These are phyloP conservation scores for Penicillium sp. DNA, from an alignment of 2,329 filamentous ascomycete species.

Conservation along the genomic window DNA sequence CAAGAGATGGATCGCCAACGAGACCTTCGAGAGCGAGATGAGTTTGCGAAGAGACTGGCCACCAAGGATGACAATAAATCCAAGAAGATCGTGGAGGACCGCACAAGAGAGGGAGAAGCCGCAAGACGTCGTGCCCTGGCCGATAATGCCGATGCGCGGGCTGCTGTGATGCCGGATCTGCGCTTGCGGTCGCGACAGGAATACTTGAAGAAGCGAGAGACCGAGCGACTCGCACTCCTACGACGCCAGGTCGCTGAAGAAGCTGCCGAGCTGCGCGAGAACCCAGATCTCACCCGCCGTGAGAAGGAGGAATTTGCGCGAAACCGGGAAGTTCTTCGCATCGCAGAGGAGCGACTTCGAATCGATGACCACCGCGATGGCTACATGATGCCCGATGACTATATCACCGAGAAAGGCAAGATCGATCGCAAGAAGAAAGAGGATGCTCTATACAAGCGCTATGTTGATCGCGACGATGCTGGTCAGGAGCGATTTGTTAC, in stretches of 20 bases:
- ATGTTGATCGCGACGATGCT: slow-evolving; percentile 81
- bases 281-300: slow-evolving; percentile 68
- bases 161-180: slow-evolving; percentile 73
- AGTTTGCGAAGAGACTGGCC: slow-evolving; percentile 72
- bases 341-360: slow-evolving; percentile 78
- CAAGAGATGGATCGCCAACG: slow-evolving; percentile 59
- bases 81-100: slow-evolving; percentile 65
- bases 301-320: slow-evolving; percentile 87
- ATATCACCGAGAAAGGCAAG: slow-evolving; percentile 90
- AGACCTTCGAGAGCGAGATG: slow-evolving; percentile 73
- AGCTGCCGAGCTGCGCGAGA: slow-evolving; percentile 72
- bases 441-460: slow-evolving; percentile 83
- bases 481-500: slow-evolving; percentile 88
- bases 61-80: slow-evolving; percentile 68
- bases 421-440: slow-evolving; percentile 84
- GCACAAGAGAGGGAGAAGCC: slow-evolving; percentile 57
- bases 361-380: slow-evolving; percentile 93
- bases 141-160: slow-evolving; percentile 65
- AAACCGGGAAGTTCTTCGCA: slow-evolving; percentile 75
- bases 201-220: slow-evolving; percentile 89
- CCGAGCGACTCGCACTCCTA: slow-evolving; percentile 79
- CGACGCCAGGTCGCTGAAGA: slow-evolving; percentile 90
- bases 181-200: slow-evolving; percentile 83
- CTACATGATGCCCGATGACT: slow-evolving; percentile 90
- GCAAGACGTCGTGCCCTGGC: slow-evolving; percentile 62